Evolutionary conservation across 2,329 filamentous ascomycete genomes (phyloP), one percentile per base, ranked within the genome.

Genomic region (Botrytis squamosa): DNA sequence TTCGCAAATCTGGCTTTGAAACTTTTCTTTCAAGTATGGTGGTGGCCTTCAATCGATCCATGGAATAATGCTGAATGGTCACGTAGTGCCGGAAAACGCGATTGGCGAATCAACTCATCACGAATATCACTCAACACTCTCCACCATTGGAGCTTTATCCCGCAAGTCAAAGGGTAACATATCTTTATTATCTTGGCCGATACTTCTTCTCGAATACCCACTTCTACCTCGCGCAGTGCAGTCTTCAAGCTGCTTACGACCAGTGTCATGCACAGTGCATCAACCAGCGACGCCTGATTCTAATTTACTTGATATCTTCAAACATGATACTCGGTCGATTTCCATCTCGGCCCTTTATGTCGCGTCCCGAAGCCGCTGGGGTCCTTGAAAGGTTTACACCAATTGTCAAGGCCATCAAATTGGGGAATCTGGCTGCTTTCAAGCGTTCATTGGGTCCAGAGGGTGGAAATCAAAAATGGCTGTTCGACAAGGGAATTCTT

Each of bases 1-100:
- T 94, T 97, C 83, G 95, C 94, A 74, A 98, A 98, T 80, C 88
- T 97, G 38, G 96, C 94, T 55, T 84, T 98, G 67, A 95, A 95
- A 82, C 88, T 98, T 4, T 87, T 98, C 12, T 97, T 97, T 80
- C 92, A 94, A 77, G 91, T 92, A 85, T 64, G 86, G 81, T 29
- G 40, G 38, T 29, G 40, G 38, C 72, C 49, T 29, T 6, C 14
- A 5, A 77, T 18, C 46, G 16, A 68, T 73, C 73, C 65, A 74
- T 63, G 59, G 29, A 42, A 66, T 57, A 60, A 62, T 66, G 33
- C 70, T 76, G 36, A 75, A 44, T 55, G 42, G 68, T 71, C 16
- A 36, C 38, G 16, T 63, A 93, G 88, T 96, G 93, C 81, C 89
- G 91, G 52, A 96, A 95, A 82, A 93, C 93, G 4, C 89, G 93